A percentile compares a stretch with the other conserved stretches of the same genome.
These are phyloP conservation scores for Candida caryicola DNA, from an alignment of 805 yeast genomes.

Conservation along the genomic window DNA sequence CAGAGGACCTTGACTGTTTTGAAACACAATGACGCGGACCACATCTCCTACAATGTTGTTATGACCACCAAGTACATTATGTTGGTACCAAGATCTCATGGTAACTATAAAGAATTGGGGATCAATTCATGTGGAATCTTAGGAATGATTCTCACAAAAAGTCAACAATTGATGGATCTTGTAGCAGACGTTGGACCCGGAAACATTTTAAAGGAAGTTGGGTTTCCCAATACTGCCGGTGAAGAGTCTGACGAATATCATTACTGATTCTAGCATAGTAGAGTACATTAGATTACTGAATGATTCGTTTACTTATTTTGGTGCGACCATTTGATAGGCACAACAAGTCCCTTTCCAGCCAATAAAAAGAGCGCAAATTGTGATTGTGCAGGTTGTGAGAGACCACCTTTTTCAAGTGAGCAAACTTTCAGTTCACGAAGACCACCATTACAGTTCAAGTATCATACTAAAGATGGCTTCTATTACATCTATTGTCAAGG, in stretches of 20 bases:
- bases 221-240: conserved; percentile 62
- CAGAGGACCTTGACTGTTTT: conserved; percentile 67
- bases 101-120: conserved; percentile 52
- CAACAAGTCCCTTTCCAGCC: too few relatives aligned
- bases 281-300: too few relatives aligned
- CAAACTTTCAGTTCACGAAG: not conserved
- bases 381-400: conserved; percentile 12
- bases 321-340: too few relatives aligned
- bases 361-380: conserved; percentile 22
- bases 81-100: conserved; percentile 74
- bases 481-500: conserved; percentile 66
- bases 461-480: conserved; percentile 52
- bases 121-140: conserved; percentile 78
- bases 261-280: conserved; percentile 36
- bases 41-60: conserved; percentile 72
- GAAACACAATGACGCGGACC: conserved; percentile 46
- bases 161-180: conserved; percentile 50
- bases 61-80: conserved; percentile 83
- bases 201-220: conserved; percentile 58
- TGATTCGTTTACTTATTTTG: too few relatives aligned
- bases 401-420: conserved; percentile 1
- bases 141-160: conserved; percentile 77
- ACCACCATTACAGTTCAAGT: too few relatives aligned
- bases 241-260: conserved; percentile 60
- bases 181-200: conserved; percentile 48